These are phyloP conservation scores for Euphorbia lathyris DNA, from an alignment of 345 rosid genomes.

Conservation along the genomic window DNA sequence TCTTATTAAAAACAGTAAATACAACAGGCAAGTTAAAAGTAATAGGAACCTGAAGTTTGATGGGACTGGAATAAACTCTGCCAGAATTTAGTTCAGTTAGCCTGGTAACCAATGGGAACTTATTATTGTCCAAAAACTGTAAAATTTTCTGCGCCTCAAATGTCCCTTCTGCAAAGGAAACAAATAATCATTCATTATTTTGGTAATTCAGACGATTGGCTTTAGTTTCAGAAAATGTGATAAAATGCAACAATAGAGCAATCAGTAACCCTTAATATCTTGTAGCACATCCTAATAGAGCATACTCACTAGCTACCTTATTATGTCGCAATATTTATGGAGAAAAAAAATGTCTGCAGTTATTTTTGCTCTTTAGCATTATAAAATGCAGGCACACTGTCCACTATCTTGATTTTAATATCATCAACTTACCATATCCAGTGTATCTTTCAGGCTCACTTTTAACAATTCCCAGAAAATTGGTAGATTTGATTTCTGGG, in stretches of 20 bases:
- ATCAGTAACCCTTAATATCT: background rate
- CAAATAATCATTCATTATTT: constrained; percentile 8
- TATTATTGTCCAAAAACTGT: constrained; percentile 63
- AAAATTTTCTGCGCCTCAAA: constrained; percentile 50
- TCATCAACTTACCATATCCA: constrained; percentile 52
- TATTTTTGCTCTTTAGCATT: background rate
- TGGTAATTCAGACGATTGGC: constrained; percentile 6
- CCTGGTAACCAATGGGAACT: constrained; percentile 76
- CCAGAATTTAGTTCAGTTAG: constrained; percentile 65
- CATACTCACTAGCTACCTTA: background rate
- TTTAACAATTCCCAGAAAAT: constrained; percentile 74
- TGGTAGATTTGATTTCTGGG: constrained; percentile 41
- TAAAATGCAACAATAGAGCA: background rate
- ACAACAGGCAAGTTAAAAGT: constrained; percentile 1
- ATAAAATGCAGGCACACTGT: background rate
- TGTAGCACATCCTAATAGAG: background rate
- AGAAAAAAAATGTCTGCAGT: background rate
- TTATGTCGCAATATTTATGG: too few species aligned
- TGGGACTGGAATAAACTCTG: constrained; percentile 70
- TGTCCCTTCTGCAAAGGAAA: constrained; percentile 54
- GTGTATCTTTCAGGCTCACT: constrained; percentile 74
- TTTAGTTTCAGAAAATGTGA: constrained; percentile 6
- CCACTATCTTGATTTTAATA: background rate
- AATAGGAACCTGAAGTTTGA: constrained; percentile 68
- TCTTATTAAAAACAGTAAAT: background rate